Conservation (phyloP, 768 basidiomycete genomes). For the Termitomyces sp. region DNA sequence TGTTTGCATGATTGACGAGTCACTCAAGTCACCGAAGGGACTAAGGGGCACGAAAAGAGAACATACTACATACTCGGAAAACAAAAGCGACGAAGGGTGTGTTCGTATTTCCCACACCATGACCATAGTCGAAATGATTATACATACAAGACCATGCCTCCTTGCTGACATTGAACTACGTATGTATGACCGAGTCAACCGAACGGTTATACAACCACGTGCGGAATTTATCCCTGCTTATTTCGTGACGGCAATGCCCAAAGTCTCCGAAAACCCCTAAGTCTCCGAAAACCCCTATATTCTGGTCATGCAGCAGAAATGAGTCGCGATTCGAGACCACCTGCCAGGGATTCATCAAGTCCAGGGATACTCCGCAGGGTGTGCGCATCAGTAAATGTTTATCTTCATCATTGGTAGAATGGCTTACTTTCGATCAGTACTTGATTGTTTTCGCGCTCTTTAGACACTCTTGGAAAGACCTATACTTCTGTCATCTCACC, state of each 20-base stretch:
- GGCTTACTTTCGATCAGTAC: no score
- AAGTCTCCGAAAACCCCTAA: not conserved
- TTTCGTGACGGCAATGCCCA: not conserved
- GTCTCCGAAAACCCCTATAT: not conserved
- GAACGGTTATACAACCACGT: no score
- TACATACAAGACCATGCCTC: no score
- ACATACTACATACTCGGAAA: not conserved
- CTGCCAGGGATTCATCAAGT: not conserved
- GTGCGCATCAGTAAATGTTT: not conserved
- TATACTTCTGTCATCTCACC: no score
- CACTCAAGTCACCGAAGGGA: not conserved
- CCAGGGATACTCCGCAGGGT: not conserved
- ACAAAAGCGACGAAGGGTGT: no score
- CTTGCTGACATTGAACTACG: no score
- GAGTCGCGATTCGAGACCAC: not conserved
- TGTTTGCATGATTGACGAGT: not conserved
- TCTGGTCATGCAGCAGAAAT: not conserved
- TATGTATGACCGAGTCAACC: no score
- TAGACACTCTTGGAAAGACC: no score
- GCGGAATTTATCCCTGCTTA: not conserved
- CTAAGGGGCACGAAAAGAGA: not conserved
- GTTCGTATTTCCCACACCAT: no score
- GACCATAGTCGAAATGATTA: no score
- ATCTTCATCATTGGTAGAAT: not conserved
- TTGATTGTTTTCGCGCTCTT: no score